phyloP scores from a whole-genome alignment of 306 rosid genomes.

The Quercus bicolor region DNA sequence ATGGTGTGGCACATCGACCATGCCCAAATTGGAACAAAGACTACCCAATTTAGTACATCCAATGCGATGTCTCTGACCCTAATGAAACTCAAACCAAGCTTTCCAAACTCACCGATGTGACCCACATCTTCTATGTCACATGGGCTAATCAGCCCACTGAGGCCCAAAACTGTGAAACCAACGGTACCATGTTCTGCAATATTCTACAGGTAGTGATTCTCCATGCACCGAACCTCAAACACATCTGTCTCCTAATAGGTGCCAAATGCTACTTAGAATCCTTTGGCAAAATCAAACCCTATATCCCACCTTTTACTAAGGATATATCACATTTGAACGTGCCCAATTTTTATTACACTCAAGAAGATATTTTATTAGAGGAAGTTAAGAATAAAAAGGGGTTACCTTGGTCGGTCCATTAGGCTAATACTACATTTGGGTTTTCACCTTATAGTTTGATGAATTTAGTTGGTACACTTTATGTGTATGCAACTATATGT shows the following conservation, averaged over 20 bases:
- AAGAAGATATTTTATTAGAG: slow-evolving; percentile 46
- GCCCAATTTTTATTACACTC: slow-evolving; percentile 56
- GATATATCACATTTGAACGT: slow-evolving; percentile 47
- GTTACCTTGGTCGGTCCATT: slow-evolving; percentile 54
- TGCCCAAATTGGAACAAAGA: slow-evolving; percentile 64
- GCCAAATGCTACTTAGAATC: slow-evolving; percentile 44
- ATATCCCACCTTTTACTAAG: slow-evolving; percentile 62
- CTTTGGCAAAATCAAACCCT: slow-evolving; percentile 16
- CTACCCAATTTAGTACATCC: slow-evolving; percentile 56
- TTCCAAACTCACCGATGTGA: slow-evolving; percentile 50
- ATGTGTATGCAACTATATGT: too few relatives aligned
- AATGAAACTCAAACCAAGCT: slow-evolving; percentile 48
- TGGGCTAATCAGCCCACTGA: slow-evolving; percentile 51
- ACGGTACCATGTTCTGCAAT: slow-evolving; percentile 54
- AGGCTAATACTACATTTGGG: slow-evolving; percentile 46
- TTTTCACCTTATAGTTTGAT: too few relatives aligned
- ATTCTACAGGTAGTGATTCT: slow-evolving; percentile 49
- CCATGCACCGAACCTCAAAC: slow-evolving; percentile 54
- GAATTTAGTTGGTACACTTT: slow-evolving; percentile 16
- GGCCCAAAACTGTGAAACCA: slow-evolving; percentile 44
- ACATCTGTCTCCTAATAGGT: slow-evolving; percentile 49
- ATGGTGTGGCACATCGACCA: slow-evolving; percentile 69
- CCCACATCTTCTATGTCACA: slow-evolving; percentile 69
- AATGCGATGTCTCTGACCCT: slow-evolving; percentile 62
- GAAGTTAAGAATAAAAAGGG: slow-evolving; percentile 44